These are phyloP conservation scores for Triticum monococcum DNA, from an alignment of 176 grass and related monocot genomes.

Conservation along the genomic window DNA sequence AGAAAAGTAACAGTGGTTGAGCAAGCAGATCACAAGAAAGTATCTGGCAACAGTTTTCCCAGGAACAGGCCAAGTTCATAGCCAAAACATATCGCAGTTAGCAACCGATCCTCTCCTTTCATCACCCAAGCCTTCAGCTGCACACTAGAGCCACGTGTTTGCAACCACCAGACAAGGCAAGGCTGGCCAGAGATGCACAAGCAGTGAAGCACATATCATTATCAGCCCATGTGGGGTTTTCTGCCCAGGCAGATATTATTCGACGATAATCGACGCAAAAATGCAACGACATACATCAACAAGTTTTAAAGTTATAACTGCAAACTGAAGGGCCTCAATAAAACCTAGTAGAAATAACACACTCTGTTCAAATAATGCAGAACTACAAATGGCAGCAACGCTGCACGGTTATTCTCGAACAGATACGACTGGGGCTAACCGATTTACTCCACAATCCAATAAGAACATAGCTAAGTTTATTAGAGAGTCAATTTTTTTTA, in stretches of 20 bases:
- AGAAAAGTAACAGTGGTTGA: background rate
- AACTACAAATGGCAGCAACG: background rate
- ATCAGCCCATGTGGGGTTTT: background rate
- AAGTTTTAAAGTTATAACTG: background rate
- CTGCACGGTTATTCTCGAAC: background rate
- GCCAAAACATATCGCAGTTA: background rate
- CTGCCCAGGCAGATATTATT: background rate
- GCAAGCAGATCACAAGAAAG: conserved; percentile 12
- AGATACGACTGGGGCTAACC: background rate
- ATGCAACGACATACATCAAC: background rate
- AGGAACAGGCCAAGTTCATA: background rate
- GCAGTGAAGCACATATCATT: background rate
- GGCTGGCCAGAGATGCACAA: conserved; percentile 12
- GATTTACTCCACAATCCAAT: conserved; percentile 9
- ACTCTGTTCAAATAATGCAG: background rate
- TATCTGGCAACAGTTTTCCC: background rate
- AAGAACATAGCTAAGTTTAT: background rate
- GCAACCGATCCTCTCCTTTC: background rate
- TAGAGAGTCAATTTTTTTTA: conserved; percentile 21
- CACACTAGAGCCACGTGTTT: conserved; percentile 26
- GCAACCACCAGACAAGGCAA: conserved; percentile 12
- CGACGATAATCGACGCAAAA: background rate
- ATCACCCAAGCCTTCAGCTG: conserved; percentile 20
- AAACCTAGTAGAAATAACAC: background rate
- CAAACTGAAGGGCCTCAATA: background rate